A percentile compares a stretch with the other conserved stretches of the same genome.
Evolutionary conservation across 768 basidiomycete genomes (phyloP).

Genomic region (Pulveroboletus frians): DNA sequence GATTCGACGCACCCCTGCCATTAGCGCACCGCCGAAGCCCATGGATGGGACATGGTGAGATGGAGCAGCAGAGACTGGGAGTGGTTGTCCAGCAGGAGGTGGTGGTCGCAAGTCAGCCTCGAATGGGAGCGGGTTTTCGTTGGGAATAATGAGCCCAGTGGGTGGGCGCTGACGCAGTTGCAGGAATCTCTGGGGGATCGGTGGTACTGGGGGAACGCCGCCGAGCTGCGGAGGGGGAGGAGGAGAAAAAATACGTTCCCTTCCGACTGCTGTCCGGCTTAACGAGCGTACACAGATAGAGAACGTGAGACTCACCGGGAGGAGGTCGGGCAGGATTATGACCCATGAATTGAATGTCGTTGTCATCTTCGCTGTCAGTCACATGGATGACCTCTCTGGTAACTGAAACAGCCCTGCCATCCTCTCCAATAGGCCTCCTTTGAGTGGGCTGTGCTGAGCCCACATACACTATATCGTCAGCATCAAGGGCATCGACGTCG

Average conservation of each 20-base stretch:
- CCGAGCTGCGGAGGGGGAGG: constrained; percentile 42
- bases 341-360: constrained; percentile 26
- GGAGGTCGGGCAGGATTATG: constrained; percentile 18
- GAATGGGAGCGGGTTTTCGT: constrained; percentile 47
- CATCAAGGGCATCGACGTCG: constrained; percentile 41
- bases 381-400: constrained; percentile 30
- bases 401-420: constrained; percentile 16
- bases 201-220: constrained; percentile 54
- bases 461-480: constrained; percentile 28
- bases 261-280: constrained; percentile 8
- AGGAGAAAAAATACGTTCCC: constrained; percentile 38
- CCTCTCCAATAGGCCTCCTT: constrained; percentile 24
- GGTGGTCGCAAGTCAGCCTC: constrained; percentile 32
- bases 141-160: constrained; percentile 46
- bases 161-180: constrained; percentile 35
- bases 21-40: constrained; percentile 61
- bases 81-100: constrained; percentile 22
- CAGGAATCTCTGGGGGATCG: constrained; percentile 37
- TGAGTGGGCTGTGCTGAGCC: constrained; percentile 21
- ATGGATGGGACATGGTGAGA: constrained; percentile 56
- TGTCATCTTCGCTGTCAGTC: constrained; percentile 39
- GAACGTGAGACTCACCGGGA: constrained; percentile 12
- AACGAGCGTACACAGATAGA: neutral
- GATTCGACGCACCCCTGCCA: constrained; percentile 38
- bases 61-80: constrained; percentile 38